Percentiles rank a stretch among this genome's conserved stretches.
These are phyloP conservation scores for Calocera cornea DNA, from an alignment of 768 basidiomycete species.

Conservation along the genomic window DNA sequence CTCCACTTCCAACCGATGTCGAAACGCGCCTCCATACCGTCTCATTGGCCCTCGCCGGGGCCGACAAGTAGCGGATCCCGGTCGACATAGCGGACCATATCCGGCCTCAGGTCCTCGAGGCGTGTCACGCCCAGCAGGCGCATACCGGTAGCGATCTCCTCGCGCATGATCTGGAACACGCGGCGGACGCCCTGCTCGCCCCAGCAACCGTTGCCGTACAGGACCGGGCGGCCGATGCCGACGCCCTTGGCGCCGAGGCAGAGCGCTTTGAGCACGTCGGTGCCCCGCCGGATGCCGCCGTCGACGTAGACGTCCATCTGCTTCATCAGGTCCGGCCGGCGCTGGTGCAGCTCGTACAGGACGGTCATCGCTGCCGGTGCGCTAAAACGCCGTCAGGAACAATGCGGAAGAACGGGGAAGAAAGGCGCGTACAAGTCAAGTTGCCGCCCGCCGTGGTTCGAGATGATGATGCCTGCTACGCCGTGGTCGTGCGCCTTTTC, in stretches of 20 bases:
- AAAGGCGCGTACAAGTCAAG: conserved; percentile 34
- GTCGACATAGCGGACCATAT: conserved; percentile 11
- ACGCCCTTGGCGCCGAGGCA: conserved; percentile 32
- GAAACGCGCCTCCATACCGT: no score
- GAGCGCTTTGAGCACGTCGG: conserved; percentile 35
- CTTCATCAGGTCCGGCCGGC: conserved; percentile 30
- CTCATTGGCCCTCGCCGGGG: neutral
- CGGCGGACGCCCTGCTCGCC: conserved; percentile 19
- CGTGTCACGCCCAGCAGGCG: conserved; percentile 41
- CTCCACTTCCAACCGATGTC: no score
- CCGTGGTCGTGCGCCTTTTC: conserved; percentile 27
- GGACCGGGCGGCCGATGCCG: conserved; percentile 29
- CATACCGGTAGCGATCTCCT: conserved; percentile 70
- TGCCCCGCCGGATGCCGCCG: conserved; percentile 35
- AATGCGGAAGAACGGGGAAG: no score
- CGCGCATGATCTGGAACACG: conserved; percentile 38
- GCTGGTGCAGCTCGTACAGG: conserved; percentile 29
- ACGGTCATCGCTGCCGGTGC: conserved; percentile 61
- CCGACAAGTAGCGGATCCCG: conserved; percentile 4
- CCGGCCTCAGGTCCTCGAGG: conserved; percentile 12
- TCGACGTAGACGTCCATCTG: conserved; percentile 33
- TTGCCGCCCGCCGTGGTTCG: conserved; percentile 44
- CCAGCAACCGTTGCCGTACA: conserved; percentile 27
- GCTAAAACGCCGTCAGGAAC: conserved; percentile 25
- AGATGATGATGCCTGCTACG: conserved; percentile 29